Evolutionary conservation across 768 basidiomycete species (phyloP).

Genomic region (Chalciporus pseudorubinellus): DNA sequence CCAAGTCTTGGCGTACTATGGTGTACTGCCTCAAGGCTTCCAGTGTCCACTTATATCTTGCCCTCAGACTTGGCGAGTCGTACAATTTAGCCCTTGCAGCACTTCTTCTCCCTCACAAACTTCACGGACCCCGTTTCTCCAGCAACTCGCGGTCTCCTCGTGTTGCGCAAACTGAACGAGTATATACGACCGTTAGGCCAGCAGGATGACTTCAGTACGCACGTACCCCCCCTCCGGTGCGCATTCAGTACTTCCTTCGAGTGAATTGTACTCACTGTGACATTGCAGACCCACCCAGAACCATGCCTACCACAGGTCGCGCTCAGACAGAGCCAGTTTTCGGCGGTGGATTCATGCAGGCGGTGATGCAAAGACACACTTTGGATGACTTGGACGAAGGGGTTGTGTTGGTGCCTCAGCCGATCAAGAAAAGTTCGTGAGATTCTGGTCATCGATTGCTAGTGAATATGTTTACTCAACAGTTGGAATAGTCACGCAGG

Average conservation of each 20-base stretch:
- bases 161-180: neutral
- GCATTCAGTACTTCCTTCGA: neutral
- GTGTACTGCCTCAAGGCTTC: slow-evolving; percentile 17
- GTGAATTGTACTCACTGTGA: neutral
- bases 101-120: slow-evolving; percentile 1
- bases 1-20: slow-evolving; percentile 1
- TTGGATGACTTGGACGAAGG: slow-evolving; percentile 18
- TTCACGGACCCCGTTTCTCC: neutral
- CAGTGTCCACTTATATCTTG: slow-evolving; percentile 2
- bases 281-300: slow-evolving; percentile 10
- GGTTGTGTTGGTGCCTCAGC: neutral
- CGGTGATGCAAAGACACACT: slow-evolving; percentile 15
- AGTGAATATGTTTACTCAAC: neutral
- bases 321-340: slow-evolving; percentile 18
- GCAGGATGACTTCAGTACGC: slow-evolving; percentile 11
- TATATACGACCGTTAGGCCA: neutral
- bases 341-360: slow-evolving; percentile 17
- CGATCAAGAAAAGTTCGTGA: slow-evolving; percentile 21
- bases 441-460: neutral
- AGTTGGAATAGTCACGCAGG: slow-evolving; percentile 39
- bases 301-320: slow-evolving; percentile 11
- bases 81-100: neutral
- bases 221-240: slow-evolving; percentile 10
- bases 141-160: slow-evolving; percentile 4
- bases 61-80: neutral